Percentiles rank a stretch among this genome's conserved stretches.
Evolutionary conservation across 192 early-diverging fungal genomes (phyloP).

Genomic region (Spizellomyces punctatus): DNA sequence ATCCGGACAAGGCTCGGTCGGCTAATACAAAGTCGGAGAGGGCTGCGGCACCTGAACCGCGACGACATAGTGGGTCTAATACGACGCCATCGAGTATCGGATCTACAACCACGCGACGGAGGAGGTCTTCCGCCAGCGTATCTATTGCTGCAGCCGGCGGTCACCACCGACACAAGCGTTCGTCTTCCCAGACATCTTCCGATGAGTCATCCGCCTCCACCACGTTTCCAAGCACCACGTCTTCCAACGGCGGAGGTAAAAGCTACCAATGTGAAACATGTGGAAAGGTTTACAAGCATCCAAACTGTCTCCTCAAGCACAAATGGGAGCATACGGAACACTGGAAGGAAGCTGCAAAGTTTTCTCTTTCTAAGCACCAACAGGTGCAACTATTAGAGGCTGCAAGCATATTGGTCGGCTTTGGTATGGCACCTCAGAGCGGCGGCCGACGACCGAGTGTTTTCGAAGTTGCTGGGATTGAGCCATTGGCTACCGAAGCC

Average conservation of each 20-base stretch:
- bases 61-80: neutral
- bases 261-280: conserved; percentile 55
- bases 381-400: conserved; percentile 71
- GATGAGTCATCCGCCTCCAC: neutral
- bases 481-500: neutral
- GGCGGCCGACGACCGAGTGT: neutral
- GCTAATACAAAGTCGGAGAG: neutral
- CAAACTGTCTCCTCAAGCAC: conserved; percentile 67
- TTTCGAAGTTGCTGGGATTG: conserved; percentile 15
- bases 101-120: neutral
- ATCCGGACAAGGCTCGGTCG: neutral
- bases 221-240: neutral
- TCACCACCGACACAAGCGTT: neutral
- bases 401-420: conserved; percentile 60
- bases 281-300: conserved; percentile 68
- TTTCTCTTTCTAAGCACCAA: conserved; percentile 67
- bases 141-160: neutral
- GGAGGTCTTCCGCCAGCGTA: neutral
- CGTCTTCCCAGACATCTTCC: neutral
- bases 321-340: conserved; percentile 70
- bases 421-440: conserved; percentile 31
- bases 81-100: neutral
- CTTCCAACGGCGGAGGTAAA: conserved; percentile 2
- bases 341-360: conserved; percentile 63
- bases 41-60: too few species aligned